phyloP scores from a whole-genome alignment of 257 asterid genomes.

The Solanum neorickii region DNA sequence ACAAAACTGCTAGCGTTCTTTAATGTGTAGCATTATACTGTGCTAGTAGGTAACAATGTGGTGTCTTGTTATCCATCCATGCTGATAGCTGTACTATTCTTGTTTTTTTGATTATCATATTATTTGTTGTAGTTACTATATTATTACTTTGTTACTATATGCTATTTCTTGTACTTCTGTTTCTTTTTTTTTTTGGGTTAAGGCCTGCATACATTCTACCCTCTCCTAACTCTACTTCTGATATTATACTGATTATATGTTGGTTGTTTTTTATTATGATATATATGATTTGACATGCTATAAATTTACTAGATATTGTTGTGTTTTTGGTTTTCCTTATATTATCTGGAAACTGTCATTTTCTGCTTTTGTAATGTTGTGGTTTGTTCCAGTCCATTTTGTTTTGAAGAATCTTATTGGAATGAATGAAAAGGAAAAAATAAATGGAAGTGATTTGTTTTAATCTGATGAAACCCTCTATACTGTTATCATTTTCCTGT shows the following conservation, averaged over 20 bases:
- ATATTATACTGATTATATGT: background rate
- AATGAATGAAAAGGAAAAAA: background rate
- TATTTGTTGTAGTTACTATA: background rate
- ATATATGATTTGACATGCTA: slow-evolving; percentile 23
- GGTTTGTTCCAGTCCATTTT: slow-evolving; percentile 39
- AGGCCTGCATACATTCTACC: background rate
- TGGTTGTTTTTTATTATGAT: slow-evolving; percentile 5
- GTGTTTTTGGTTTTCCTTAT: slow-evolving; percentile 8
- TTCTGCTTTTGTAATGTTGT: slow-evolving; percentile 52
- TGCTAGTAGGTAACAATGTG: background rate
- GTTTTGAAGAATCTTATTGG: slow-evolving; percentile 37
- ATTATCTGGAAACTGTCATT: slow-evolving; percentile 29
- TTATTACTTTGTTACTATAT: background rate
- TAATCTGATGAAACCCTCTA: slow-evolving; percentile 17
- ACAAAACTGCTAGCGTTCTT: background rate
- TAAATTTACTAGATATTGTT: slow-evolving; percentile 28
- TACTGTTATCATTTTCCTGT: slow-evolving; percentile 16
- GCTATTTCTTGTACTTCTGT: background rate
- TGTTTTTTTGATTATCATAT: background rate
- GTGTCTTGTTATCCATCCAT: background rate
- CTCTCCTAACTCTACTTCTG: background rate
- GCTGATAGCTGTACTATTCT: background rate
- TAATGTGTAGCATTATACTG: background rate
- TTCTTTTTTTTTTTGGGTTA: background rate
- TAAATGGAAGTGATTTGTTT: background rate